These are phyloP conservation scores for Penicillium aurantiogriseum DNA, from an alignment of 2,329 filamentous ascomycete genomes.

Conservation along the genomic window DNA sequence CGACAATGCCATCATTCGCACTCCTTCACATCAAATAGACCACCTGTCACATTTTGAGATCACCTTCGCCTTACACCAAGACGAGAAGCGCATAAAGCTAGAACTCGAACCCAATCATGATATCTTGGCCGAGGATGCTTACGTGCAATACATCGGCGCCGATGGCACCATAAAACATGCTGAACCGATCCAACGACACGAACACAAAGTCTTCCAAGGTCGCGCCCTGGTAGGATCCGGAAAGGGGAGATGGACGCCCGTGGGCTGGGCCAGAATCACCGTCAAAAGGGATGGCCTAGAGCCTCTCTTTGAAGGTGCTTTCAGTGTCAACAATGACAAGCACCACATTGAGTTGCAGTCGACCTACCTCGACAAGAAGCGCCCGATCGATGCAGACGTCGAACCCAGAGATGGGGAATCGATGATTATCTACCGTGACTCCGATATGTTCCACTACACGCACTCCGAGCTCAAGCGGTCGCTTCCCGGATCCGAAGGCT, in stretches of 20 bases:
- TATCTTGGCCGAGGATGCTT: slow-evolving; percentile 73
- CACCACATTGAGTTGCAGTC: slow-evolving; percentile 80
- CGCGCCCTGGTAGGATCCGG: slow-evolving; percentile 66
- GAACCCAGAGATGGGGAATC: slow-evolving; percentile 61
- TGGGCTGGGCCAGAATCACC: slow-evolving; percentile 82
- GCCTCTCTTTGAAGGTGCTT: slow-evolving; percentile 88
- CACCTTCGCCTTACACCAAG: slow-evolving; percentile 70
- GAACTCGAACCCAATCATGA: slow-evolving; percentile 87
- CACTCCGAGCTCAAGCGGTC: slow-evolving; percentile 66
- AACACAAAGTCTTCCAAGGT: slow-evolving; percentile 83
- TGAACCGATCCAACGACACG: slow-evolving; percentile 69
- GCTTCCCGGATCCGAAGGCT: slow-evolving; percentile 51
- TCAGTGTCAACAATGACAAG: slow-evolving; percentile 74
- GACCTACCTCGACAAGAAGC: slow-evolving; percentile 71
- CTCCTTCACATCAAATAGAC: slow-evolving; percentile 74
- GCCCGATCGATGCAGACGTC: slow-evolving; percentile 67
- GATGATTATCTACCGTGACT: slow-evolving; percentile 91
- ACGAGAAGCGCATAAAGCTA: slow-evolving; percentile 70
- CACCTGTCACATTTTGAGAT: slow-evolving; percentile 82
- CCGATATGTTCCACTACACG: slow-evolving; percentile 62
- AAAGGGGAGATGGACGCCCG: slow-evolving; percentile 69
- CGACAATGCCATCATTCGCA: slow-evolving; percentile 73
- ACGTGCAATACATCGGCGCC: slow-evolving; percentile 66
- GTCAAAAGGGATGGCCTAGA: slow-evolving; percentile 71
- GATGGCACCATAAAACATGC: slow-evolving; percentile 67